phyloP scores from a whole-genome alignment of 2,329 filamentous ascomycete species.

The Sporothrix dimorphospora region DNA sequence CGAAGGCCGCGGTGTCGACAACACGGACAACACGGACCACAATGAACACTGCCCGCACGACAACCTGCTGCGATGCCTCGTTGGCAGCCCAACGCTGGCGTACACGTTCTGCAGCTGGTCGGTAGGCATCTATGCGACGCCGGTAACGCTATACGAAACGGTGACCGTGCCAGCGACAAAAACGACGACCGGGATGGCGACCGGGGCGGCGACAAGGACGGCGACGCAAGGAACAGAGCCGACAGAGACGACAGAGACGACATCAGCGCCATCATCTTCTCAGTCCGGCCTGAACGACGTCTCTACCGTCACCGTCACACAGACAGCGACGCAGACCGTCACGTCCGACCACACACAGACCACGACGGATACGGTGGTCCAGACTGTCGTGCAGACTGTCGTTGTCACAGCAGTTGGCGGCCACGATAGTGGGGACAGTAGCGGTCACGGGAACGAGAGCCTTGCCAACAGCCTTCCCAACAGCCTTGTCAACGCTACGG shows the following conservation, averaged over 20 bases:
- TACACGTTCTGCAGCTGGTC: conserved; percentile 32
- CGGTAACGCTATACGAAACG: conserved; percentile 27
- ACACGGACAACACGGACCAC: not conserved
- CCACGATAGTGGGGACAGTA: not conserved
- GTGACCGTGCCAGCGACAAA: conserved; percentile 20
- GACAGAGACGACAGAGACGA: not conserved
- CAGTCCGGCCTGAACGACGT: not conserved
- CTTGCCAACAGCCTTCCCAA: not conserved
- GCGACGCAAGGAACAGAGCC: not conserved
- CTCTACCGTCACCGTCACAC: conserved; percentile 24
- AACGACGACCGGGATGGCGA: not conserved
- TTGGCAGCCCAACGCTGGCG: conserved; percentile 27
- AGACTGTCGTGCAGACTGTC: conserved; percentile 13
- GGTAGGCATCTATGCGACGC: conserved; percentile 28
- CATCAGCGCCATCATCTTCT: not conserved
- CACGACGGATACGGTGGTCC: not conserved
- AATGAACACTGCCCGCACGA: conserved; percentile 31
- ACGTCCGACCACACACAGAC: conserved; percentile 18
- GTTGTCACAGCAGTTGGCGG: conserved; percentile 4
- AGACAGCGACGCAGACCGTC: conserved; percentile 8
- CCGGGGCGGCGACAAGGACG: not conserved
- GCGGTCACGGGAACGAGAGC: not conserved
- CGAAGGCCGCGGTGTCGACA: not conserved
- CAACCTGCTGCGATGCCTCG: conserved; percentile 30
- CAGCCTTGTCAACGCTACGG: not conserved